These are phyloP conservation scores for Exophiala xenobiotica DNA, from an alignment of 2,329 filamentous ascomycete species.

Conservation along the genomic window DNA sequence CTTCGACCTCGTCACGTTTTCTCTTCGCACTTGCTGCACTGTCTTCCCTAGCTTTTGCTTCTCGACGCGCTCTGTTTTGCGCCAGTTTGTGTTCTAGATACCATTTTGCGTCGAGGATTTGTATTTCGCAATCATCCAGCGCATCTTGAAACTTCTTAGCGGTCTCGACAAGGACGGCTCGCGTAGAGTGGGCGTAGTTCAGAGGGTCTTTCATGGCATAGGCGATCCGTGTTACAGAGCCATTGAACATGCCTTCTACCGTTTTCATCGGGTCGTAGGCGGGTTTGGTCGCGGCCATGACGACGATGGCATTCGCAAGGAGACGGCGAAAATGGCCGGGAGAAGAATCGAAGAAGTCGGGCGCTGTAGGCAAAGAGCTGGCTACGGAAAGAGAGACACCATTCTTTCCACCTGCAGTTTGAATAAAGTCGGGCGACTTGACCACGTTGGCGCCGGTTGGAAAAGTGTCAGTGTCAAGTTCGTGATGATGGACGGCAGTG, in stretches of 20 bases:
- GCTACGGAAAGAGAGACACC: not conserved
- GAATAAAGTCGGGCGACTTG: not conserved
- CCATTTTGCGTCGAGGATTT: conserved; percentile 33
- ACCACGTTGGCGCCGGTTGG: not conserved
- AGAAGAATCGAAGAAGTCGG: not conserved
- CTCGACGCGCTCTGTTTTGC: conserved; percentile 25
- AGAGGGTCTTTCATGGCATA: conserved; percentile 30
- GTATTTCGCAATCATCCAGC: conserved; percentile 31
- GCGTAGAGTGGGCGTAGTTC: conserved; percentile 28
- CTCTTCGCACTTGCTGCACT: conserved; percentile 25
- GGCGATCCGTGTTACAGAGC: conserved; percentile 30
- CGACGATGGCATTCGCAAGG: conserved; percentile 7
- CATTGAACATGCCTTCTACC: conserved; percentile 31
- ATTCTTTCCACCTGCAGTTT: conserved; percentile 1
- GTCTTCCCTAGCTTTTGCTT: conserved; percentile 27
- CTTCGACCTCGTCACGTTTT: conserved; percentile 25
- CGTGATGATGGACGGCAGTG: conserved; percentile 3
- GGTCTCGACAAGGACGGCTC: conserved; percentile 28
- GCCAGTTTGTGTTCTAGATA: conserved; percentile 29
- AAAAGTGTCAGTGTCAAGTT: conserved; percentile 4
- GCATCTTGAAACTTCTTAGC: conserved; percentile 32
- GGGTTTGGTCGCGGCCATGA: conserved; percentile 25
- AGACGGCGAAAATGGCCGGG: not conserved
- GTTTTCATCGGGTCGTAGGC: conserved; percentile 28
- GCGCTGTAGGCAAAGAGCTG: not conserved